Conservation (phyloP, 805 yeast species). For the Candida ascalaphidarum region DNA sequence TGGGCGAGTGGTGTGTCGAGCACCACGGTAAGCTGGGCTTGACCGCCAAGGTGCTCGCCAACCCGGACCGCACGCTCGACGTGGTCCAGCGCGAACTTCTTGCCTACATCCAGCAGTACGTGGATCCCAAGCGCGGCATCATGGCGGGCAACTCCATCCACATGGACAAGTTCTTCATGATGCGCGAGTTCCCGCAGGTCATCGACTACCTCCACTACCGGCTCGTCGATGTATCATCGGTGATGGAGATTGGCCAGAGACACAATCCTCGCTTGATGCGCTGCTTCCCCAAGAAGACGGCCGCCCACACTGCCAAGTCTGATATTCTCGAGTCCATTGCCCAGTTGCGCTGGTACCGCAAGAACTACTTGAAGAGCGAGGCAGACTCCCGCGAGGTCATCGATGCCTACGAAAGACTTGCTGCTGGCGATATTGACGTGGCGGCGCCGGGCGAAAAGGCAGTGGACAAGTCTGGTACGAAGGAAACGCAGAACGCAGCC, state of each 20-base stretch:
- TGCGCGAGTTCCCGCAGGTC: slow-evolving; percentile 73
- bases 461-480: too few species aligned
- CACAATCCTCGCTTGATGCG: slow-evolving; percentile 60
- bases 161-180: slow-evolving; percentile 81
- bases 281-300: slow-evolving; percentile 52
- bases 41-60: slow-evolving; percentile 55
- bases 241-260: slow-evolving; percentile 73
- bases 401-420: too few species aligned
- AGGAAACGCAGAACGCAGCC: too few species aligned
- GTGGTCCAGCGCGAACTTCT: slow-evolving; percentile 62
- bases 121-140: slow-evolving; percentile 51
- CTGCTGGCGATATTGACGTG: too few species aligned
- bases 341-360: slow-evolving; percentile 71
- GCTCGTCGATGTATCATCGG: slow-evolving; percentile 80
- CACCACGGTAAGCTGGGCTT: slow-evolving; percentile 78
- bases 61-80: slow-evolving; percentile 41
- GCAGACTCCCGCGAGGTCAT: too few species aligned
- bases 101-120: slow-evolving; percentile 47
- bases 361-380: slow-evolving; percentile 50
- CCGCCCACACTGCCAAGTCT: slow-evolving; percentile 76
- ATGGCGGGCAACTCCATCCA: slow-evolving; percentile 91
- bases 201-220: slow-evolving; percentile 60
- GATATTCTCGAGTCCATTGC: slow-evolving; percentile 87
- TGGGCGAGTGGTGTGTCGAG: slow-evolving; percentile 83
- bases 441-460: too few species aligned